Base-by-base conservation (phyloP, 306 rosid species). In the Castanea sativa region DNA sequence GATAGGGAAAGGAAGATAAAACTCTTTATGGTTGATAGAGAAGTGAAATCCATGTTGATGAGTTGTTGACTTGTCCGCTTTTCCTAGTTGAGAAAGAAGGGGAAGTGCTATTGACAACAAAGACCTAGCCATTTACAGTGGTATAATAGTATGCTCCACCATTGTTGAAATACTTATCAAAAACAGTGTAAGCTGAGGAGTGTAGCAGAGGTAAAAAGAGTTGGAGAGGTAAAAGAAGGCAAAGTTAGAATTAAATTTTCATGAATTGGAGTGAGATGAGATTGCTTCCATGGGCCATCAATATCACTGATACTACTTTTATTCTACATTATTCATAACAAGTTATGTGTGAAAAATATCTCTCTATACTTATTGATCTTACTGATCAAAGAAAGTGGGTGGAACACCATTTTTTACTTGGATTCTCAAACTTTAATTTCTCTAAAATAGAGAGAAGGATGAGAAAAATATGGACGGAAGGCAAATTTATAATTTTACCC, bases 11-110 rank as follows among this genome's bases (percentile, higher is more conserved):
- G 10, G 43, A 38, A 38, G 43, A 38, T 38, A 38, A 82, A 52
- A 74, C 20, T 69, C 86, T 89, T 27, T 81, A 78, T 0, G 89
- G 72, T 70, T 30, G 84, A 63, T 87, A 79, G 0, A 79, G 82
- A 53, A 76, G 21, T 25, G 69, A 2, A 32, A 33, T 13, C 0
- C 29, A 51, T 2, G 69, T 0, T 19, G 75, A 72, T 2, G 59
- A 20, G 11, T 5, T 74, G 3, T 0, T 25, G 15, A 32, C 67
- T 70, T 4, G 5, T 55, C 3, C 18, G 2, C 3, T 18, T 4
- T 75, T 7, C 25, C 51, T 11, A 0, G 1, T 45, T 76, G 57
- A 16, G 4, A 23, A 12, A 55, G 4, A 18, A 1, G 1, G 21
- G 45, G 13, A 2, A 19, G 30, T 3, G 51, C 14, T 63, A 5